phyloP scores from a whole-genome alignment of 2,329 filamentous ascomycete species.

The Alternaria solani region DNA sequence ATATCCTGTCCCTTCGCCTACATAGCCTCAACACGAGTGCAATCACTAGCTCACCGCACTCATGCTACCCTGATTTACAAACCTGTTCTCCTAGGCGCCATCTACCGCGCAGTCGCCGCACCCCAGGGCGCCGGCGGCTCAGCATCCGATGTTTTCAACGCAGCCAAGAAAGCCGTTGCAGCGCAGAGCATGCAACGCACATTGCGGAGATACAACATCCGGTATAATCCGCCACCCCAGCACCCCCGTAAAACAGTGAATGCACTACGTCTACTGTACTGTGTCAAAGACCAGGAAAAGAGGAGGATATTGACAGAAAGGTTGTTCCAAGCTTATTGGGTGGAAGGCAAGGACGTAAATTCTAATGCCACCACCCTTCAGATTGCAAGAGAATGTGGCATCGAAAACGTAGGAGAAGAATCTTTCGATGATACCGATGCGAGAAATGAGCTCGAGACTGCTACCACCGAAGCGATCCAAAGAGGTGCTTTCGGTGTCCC shows the following conservation, averaged over 20 bases:
- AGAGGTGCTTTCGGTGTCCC: conserved; percentile 48
- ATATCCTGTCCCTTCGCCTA: conserved; percentile 52
- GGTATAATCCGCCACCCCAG: conserved; percentile 41
- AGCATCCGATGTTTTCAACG: conserved; percentile 47
- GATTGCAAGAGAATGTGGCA: conserved; percentile 36
- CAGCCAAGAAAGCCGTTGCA: conserved; percentile 44
- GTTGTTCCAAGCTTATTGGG: conserved; percentile 47
- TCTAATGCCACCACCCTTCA: conserved; percentile 31
- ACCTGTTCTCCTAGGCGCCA: conserved; percentile 46
- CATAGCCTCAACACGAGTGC: conserved; percentile 46
- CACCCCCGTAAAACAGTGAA: conserved; percentile 47
- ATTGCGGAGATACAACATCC: conserved; percentile 39
- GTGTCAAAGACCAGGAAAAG: conserved; percentile 27
- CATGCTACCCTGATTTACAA: conserved; percentile 35
- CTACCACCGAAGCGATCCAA: conserved; percentile 40
- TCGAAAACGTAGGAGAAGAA: conserved; percentile 19
- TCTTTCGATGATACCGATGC: conserved; percentile 31
- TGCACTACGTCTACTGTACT: conserved; percentile 42
- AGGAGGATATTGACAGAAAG: conserved; percentile 30
- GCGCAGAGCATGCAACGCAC: conserved; percentile 41
- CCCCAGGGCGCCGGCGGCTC: conserved; percentile 48
- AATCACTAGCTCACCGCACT: conserved; percentile 40
- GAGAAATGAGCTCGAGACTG: conserved; percentile 34
- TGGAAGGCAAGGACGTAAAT: conserved; percentile 38
- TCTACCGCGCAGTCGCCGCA: conserved; percentile 47